Percentiles rank a stretch among this genome's conserved stretches.
These are phyloP conservation scores for Sarcomyxa edulis DNA, from an alignment of 768 basidiomycete genomes.

Conservation along the genomic window DNA sequence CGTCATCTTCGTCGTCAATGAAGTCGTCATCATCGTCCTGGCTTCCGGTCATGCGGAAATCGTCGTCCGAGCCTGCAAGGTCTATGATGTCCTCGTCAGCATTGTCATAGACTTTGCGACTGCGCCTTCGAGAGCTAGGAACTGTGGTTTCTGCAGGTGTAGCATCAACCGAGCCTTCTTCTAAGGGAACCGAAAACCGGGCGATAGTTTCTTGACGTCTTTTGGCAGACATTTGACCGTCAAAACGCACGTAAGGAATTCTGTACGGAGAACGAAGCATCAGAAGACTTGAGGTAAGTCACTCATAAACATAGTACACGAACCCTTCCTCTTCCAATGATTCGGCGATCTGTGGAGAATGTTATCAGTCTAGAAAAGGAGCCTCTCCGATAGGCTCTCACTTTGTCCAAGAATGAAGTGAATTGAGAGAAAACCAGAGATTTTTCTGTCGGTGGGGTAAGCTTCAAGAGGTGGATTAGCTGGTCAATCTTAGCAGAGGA, in stretches of 20 bases:
- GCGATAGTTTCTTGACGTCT: conserved; percentile 74
- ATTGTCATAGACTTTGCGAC: conserved; percentile 17
- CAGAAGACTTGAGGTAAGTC: not conserved
- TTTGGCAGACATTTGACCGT: conserved; percentile 81
- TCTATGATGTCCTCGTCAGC: conserved; percentile 23
- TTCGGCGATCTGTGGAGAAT: conserved; percentile 57
- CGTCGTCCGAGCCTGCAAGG: conserved; percentile 26
- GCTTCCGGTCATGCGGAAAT: too few relatives aligned
- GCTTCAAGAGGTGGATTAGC: conserved; percentile 61
- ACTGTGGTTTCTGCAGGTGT: not conserved
- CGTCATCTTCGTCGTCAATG: conserved; percentile 26
- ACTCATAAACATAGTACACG: conserved; percentile 13
- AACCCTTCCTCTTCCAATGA: conserved; percentile 62
- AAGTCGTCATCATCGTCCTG: conserved; percentile 23
- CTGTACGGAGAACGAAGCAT: conserved; percentile 25
- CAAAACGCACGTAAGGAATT: conserved; percentile 76
- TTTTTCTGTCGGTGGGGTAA: conserved; percentile 69
- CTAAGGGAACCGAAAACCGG: conserved; percentile 66
- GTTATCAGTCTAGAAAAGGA: conserved; percentile 1
- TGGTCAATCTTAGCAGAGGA: conserved; percentile 87
- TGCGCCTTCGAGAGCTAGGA: not conserved
- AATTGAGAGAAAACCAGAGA: conserved; percentile 89
- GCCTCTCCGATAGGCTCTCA: conserved; percentile 15
- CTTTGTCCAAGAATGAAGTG: conserved; percentile 80
- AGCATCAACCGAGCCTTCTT: conserved; percentile 18